These are phyloP conservation scores for Brasenia schreberi DNA, from an alignment of 164 flowering plant species.

Conservation along the genomic window DNA sequence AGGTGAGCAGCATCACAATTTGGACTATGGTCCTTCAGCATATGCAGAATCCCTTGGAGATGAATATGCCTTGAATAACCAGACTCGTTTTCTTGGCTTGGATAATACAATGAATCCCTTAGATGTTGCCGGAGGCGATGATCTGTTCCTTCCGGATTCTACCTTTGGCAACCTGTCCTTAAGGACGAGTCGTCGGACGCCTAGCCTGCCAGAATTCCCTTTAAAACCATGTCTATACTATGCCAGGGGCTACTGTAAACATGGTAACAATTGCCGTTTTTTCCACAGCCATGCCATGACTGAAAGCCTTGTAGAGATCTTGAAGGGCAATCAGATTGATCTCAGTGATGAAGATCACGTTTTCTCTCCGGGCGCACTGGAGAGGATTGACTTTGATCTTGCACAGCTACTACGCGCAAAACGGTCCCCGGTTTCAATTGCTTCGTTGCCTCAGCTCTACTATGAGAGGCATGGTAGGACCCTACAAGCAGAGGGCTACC, in stretches of 20 bases:
- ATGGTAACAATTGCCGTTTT: constrained; percentile 71
- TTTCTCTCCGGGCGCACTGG: constrained; percentile 57
- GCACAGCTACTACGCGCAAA: constrained; percentile 51
- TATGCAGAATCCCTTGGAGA: constrained; percentile 9
- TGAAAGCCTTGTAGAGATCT: constrained; percentile 29
- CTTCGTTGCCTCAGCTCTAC: constrained; percentile 73
- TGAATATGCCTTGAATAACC: constrained; percentile 23
- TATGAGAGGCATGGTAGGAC: constrained; percentile 59
- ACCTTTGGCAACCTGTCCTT: constrained; percentile 25
- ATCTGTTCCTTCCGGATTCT: constrained; percentile 18
- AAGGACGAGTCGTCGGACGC: constrained; percentile 23
- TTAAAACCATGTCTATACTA: constrained; percentile 57
- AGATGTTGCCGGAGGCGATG: constrained; percentile 9
- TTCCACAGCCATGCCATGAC: constrained; percentile 36
- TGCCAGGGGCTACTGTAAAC: constrained; percentile 70
- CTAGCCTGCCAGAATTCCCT: constrained; percentile 26
- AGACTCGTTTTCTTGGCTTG: constrained; percentile 24
- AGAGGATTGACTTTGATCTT: constrained; percentile 62
- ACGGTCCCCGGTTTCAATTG: constrained; percentile 72
- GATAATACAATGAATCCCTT: constrained; percentile 37
- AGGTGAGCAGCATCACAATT: constrained; percentile 19
- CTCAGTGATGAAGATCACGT: constrained; percentile 31
- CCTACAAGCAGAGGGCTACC: constrained; percentile 81
- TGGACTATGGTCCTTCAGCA: constrained; percentile 17
- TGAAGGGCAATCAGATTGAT: constrained; percentile 19